These are phyloP conservation scores for Condylostoma magnum DNA, from an alignment of 169 alveolate species.

Conservation along the genomic window DNA sequence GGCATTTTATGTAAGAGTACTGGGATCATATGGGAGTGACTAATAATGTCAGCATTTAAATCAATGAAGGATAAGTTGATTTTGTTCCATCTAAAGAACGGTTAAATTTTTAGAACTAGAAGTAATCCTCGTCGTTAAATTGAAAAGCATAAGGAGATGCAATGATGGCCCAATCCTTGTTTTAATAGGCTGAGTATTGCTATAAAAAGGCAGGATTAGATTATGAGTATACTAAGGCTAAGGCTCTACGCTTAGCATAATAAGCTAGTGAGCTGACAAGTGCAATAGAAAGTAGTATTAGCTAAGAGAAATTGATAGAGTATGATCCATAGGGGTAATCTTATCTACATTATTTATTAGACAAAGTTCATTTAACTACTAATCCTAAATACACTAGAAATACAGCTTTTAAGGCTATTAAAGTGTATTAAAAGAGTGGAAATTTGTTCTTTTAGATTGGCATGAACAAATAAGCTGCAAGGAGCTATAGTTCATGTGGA, in stretches of 20 bases:
- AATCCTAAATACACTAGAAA: slow-evolving; percentile 3
- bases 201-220: neutral
- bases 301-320: neutral
- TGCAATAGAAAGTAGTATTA: neutral
- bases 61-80: too few relatives aligned
- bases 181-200: neutral
- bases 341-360: neutral
- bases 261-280: neutral
- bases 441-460: neutral
- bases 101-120: neutral
- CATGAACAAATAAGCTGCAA: slow-evolving; percentile 36
- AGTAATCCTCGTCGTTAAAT: neutral
- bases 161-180: neutral
- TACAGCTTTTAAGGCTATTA: neutral
- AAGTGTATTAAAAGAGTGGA: neutral
- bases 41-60: neutral
- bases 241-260: too few relatives aligned
- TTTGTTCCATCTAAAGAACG: too few relatives aligned
- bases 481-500: slow-evolving; percentile 21
- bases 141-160: neutral
- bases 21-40: slow-evolving; percentile 54
- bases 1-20: slow-evolving; percentile 38
- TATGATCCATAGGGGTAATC: neutral
- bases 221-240: too few relatives aligned
- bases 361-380: neutral